Percentiles rank a stretch among this genome's conserved stretches.
These are phyloP conservation scores for Scedosporium minutisporum DNA, from an alignment of 2,329 filamentous ascomycete species.

Conservation along the genomic window DNA sequence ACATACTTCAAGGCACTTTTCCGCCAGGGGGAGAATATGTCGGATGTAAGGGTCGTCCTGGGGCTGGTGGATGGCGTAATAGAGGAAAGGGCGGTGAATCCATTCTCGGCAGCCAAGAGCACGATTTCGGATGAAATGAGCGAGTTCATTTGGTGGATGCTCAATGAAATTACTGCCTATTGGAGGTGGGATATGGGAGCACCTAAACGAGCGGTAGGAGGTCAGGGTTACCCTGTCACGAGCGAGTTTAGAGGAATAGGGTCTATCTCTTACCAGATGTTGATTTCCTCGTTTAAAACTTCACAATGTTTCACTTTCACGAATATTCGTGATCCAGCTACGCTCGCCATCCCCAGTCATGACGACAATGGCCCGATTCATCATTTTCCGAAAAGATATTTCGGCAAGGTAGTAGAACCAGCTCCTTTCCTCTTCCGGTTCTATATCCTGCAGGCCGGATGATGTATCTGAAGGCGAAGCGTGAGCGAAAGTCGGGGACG, in stretches of 20 bases:
- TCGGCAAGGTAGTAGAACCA: slow-evolving; percentile 22
- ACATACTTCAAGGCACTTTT: slow-evolving; percentile 14
- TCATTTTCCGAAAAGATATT: slow-evolving; percentile 18
- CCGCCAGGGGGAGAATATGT: slow-evolving; percentile 11
- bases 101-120: slow-evolving; percentile 15
- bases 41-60: slow-evolving; percentile 8
- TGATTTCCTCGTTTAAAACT: slow-evolving; percentile 14
- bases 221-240: neutral
- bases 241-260: neutral
- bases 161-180: slow-evolving; percentile 9
- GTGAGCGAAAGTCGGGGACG: neutral
- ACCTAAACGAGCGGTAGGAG: slow-evolving; percentile 4
- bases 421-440: slow-evolving; percentile 15
- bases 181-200: slow-evolving; percentile 11
- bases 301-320: slow-evolving; percentile 13
- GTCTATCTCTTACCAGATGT: slow-evolving; percentile 11
- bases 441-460: slow-evolving; percentile 9
- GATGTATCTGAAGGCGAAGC: neutral
- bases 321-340: slow-evolving; percentile 13
- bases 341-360: slow-evolving; percentile 11
- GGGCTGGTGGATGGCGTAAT: slow-evolving; percentile 16
- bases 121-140: slow-evolving; percentile 15
- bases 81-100: slow-evolving; percentile 21
- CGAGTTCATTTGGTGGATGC: slow-evolving; percentile 11
- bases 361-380: slow-evolving; percentile 7